Conservation (phyloP, 2,329 filamentous ascomycete species). For the Leptographium galeiforme region DNA sequence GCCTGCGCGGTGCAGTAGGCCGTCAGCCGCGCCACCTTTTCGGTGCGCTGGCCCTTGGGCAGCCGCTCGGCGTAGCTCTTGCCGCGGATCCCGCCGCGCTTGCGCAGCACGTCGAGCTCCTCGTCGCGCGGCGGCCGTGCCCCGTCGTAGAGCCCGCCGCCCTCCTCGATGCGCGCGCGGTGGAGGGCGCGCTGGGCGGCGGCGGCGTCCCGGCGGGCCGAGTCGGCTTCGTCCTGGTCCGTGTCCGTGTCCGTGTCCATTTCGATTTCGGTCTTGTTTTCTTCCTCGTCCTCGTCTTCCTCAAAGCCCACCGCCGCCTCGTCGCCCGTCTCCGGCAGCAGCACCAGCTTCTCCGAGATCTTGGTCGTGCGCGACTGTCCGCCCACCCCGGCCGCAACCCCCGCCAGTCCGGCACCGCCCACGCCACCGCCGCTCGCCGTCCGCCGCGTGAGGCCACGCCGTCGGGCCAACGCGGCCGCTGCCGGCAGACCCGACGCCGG, state of each 20-base stretch:
- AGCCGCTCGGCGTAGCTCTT: constrained; percentile 92
- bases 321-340: constrained; percentile 69
- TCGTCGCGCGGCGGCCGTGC: constrained; percentile 51
- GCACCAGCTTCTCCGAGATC: constrained; percentile 90
- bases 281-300: constrained; percentile 43
- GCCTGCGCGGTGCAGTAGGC: constrained; percentile 94
- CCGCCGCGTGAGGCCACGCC: constrained; percentile 5
- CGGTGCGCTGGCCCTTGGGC: constrained; percentile 73
- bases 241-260: not conserved
- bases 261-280: constrained; percentile 27
- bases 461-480: constrained; percentile 2
- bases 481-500: constrained; percentile 2
- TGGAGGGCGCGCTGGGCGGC: constrained; percentile 27
- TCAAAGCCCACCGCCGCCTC: constrained; percentile 21
- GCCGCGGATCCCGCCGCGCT: constrained; percentile 47
- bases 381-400: constrained; percentile 8
- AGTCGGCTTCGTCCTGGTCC: constrained; percentile 7
- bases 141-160: constrained; percentile 6
- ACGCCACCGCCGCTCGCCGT: constrained; percentile 16
- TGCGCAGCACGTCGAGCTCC: constrained; percentile 50
- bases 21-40: constrained; percentile 80
- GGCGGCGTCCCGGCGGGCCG: constrained; percentile 45
- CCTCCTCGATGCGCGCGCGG: constrained; percentile 24
- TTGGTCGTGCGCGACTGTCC: constrained; percentile 77
- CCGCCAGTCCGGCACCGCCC: not conserved